A percentile compares a stretch with the other conserved stretches of the same genome.
phyloP scores from a whole-genome alignment of 371 early-diverging fungal genomes.

The Coemansia sp. region DNA sequence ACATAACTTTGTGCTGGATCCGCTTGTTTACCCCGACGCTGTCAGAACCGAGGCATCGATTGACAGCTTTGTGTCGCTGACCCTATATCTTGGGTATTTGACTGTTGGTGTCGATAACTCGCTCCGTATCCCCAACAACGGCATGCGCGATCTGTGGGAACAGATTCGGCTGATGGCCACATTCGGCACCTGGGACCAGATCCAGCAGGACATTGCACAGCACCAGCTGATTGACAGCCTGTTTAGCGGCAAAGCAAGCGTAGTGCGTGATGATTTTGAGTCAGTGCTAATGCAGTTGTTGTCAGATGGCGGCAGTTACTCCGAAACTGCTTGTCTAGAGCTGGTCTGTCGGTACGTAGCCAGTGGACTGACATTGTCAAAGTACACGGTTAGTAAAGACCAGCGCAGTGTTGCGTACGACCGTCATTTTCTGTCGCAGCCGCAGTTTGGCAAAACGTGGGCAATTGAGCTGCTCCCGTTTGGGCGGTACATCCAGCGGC shows the following conservation, averaged over 20 bases:
- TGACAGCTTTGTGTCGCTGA: background rate
- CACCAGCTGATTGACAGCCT: background rate
- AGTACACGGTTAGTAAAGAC: background rate
- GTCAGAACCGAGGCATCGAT: background rate
- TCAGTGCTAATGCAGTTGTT: background rate
- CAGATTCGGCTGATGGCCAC: background rate
- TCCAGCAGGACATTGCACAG: background rate
- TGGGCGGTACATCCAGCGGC: background rate
- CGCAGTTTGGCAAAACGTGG: background rate
- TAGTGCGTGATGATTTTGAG: background rate
- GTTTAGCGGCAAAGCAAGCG: background rate
- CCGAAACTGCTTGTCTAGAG: background rate
- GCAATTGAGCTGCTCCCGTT: background rate
- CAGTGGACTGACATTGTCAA: background rate
- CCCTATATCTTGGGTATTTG: background rate
- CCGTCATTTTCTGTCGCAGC: background rate
- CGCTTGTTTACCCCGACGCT: too few species aligned
- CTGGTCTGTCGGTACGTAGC: background rate
- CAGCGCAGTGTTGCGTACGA: background rate
- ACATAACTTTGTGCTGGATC: background rate
- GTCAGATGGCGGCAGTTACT: background rate
- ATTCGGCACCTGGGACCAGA: background rate
- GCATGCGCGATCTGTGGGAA: constrained; percentile 2
- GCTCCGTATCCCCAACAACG: background rate
- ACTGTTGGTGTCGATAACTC: background rate